Evolutionary conservation across 148 eudicot species (phyloP).

Genomic region (Selenicereus undatus): DNA sequence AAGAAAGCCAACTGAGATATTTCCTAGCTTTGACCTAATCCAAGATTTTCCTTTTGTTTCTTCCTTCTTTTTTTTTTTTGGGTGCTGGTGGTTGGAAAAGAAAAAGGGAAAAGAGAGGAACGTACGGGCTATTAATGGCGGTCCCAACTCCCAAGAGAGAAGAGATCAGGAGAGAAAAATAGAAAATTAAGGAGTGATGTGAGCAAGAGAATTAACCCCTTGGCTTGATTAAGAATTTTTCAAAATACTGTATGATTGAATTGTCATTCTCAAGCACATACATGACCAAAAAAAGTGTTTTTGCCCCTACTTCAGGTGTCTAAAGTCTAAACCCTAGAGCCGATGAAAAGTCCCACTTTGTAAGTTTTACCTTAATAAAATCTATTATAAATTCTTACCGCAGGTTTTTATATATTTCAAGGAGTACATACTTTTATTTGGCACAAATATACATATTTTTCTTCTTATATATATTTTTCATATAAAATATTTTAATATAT

Average conservation of each 20-base stretch:
- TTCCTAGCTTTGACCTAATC: background rate
- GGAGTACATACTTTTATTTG: too few species aligned
- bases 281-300: constrained; percentile 27
- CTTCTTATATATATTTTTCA: too few species aligned
- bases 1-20: background rate
- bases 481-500: too few species aligned
- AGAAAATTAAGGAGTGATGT: background rate
- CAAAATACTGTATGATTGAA: constrained; percentile 5
- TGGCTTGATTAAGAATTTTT: background rate
- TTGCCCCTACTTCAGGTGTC: constrained; percentile 29
- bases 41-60: background rate
- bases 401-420: too few species aligned
- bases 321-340: constrained; percentile 11
- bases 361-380: background rate
- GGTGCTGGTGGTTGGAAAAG: constrained; percentile 4
- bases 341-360: background rate
- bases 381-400: too few species aligned
- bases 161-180: background rate
- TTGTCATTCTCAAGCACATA: constrained; percentile 30
- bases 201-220: background rate
- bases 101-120: background rate
- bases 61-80: background rate
- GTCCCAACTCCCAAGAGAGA: constrained; percentile 25
- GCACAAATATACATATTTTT: too few species aligned
- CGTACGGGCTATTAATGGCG: constrained; percentile 20